Percentiles rank a stretch among this genome's conserved stretches.
Conservation (phyloP, 2,329 filamentous ascomycete species). For the Sarocladium kiliense region DNA sequence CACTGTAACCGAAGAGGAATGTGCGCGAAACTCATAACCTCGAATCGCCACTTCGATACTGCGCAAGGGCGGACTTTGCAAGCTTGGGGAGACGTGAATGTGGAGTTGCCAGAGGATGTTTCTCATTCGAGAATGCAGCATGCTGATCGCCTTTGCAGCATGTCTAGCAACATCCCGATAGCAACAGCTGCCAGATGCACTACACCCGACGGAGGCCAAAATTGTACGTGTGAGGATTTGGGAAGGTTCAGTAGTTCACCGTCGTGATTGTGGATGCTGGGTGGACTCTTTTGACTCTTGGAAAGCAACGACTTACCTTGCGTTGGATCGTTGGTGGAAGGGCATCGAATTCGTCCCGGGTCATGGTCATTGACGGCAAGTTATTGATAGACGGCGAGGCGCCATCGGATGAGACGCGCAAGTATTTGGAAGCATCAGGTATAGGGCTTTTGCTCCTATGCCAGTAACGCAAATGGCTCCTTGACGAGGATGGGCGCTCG, state of each 20-base stretch:
- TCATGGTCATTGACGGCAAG: conserved; percentile 24
- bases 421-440: conserved; percentile 16
- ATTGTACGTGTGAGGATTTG: not conserved
- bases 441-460: conserved; percentile 15
- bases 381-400: conserved; percentile 15
- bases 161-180: not conserved
- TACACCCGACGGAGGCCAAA: not conserved
- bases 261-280: conserved; percentile 7
- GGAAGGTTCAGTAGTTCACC: conserved; percentile 8
- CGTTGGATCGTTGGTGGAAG: conserved; percentile 50
- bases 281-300: not conserved
- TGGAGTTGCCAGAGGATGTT: not conserved
- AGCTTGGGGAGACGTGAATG: not conserved
- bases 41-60: not conserved
- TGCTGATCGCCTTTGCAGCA: not conserved
- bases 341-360: conserved; percentile 40
- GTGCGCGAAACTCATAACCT: not conserved
- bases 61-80: not conserved
- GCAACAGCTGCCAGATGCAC: not conserved
- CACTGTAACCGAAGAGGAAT: not conserved
- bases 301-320: conserved; percentile 42
- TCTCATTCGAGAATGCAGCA: not conserved
- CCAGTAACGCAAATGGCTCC: conserved; percentile 16
- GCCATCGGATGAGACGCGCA: conserved; percentile 20
- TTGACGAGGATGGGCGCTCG: conserved; percentile 22